Evolutionary conservation across 768 basidiomycete genomes (phyloP), one percentile per base, ranked within the genome.

Genomic region (Suillus lakei): DNA sequence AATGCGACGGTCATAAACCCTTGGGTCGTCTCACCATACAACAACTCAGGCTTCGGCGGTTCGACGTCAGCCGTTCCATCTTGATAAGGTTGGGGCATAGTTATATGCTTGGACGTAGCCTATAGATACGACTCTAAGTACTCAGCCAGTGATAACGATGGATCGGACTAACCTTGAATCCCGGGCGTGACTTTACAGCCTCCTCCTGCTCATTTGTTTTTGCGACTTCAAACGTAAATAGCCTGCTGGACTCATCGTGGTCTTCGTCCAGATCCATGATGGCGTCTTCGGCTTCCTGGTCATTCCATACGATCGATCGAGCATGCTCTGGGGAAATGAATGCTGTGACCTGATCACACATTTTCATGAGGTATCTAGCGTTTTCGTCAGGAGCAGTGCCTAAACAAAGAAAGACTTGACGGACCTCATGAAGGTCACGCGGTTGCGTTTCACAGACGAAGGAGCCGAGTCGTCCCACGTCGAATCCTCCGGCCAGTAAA

Each of bases 391-490:
- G 30, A 39, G 36, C 5, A 28, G 38, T 18, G 6, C 16, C 10
- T 39, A 28, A 36, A 50, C 30, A 39, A 55, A 21, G 38, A 9
- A 39, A 28, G 10, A 30, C 7, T 23, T 48, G 8, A 63, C 74
- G 44, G 73, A 85, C 88, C 88, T 76, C 86, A 89, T 88, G 68
- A 89, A 89, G 0, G 87, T 86, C 3, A 84, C 77, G 9, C 88
- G 79, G 73, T 89, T 89, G 5, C 83, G 80, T 34, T 77, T 70
- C 58, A 85, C 80, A 6, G 85, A 75, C 1, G 81, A 75, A 7
- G 74, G 39, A 0, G 85, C 82, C 18, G 78, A 73, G 70, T 88
- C 86, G 43, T 83, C 71, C 88, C 88, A 89, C 0, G 88, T 88
- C 0, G 77, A 79, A 36, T 85, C 79, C 64, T 90, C 86, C 0